phyloP scores from a whole-genome alignment of 2,329 filamentous ascomycete species.

The Gnomoniopsis sp. region DNA sequence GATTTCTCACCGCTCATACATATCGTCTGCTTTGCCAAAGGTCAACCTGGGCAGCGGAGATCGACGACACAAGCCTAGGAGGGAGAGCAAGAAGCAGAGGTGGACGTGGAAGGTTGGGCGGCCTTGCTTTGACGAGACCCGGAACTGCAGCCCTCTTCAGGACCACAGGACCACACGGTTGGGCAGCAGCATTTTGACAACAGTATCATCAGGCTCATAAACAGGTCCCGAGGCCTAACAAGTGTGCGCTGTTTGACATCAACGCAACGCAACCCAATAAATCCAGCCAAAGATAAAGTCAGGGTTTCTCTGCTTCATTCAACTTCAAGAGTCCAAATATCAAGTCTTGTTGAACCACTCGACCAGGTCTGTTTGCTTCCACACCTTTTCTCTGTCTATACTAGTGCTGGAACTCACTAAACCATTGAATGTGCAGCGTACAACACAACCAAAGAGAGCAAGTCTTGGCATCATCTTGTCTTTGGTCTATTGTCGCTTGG shows the following conservation, averaged over 20 bases:
- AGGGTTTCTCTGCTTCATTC: not conserved
- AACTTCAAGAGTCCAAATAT: not conserved
- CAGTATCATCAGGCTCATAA: too few relatives aligned
- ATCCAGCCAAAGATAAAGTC: not conserved
- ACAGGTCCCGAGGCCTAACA: too few relatives aligned
- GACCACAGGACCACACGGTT: not conserved
- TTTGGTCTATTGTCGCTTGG: not conserved
- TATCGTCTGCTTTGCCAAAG: slow-evolving; percentile 8
- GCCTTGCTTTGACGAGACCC: not conserved
- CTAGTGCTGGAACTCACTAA: too few relatives aligned
- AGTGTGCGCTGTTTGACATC: too few relatives aligned
- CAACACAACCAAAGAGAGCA: too few relatives aligned
- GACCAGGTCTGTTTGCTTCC: not conserved
- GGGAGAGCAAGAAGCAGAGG: not conserved
- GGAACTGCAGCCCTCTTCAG: not conserved
- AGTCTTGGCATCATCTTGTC: not conserved
- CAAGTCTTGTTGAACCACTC: not conserved
- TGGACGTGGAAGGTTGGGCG: slow-evolving; percentile 1
- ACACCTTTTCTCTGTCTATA: too few relatives aligned
- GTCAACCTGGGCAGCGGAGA: slow-evolving; percentile 6
- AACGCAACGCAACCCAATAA: not conserved
- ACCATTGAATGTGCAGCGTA: too few relatives aligned
- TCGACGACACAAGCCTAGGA: slow-evolving; percentile 1
- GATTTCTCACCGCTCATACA: slow-evolving; percentile 10
- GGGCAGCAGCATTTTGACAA: not conserved